Base-by-base conservation (phyloP, 1,284 basidiomycete genomes). In the Fistulina hepatica region DNA sequence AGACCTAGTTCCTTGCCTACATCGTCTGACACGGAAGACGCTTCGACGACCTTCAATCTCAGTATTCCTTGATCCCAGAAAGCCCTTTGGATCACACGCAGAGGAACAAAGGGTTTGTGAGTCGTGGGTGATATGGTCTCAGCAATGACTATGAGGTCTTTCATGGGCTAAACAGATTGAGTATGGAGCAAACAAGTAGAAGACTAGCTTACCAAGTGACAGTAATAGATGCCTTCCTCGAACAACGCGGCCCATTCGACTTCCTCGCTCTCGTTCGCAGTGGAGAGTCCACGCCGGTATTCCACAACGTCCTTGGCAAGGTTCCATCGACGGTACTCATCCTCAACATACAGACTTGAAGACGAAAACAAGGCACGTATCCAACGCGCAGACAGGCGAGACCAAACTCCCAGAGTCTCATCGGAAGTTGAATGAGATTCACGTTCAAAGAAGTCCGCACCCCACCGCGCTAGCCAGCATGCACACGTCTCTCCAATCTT, bases 381-480 rank as follows among this genome's bases (percentile, higher is more conserved):
- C 81, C 89, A 93, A 20, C 60, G 49, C 6, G 86, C 69, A 7
- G 65, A 69, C 27, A 95, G 58, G 20, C 73, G 61, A 16, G 71
- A 63, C 79, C 78, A 93, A 42, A 83, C 69, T 1, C 61, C 44
- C 4, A 75, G 76, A 11, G 13, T 31, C 10, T 16, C 15, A 30
- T 22, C 10, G 15, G 41, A 16, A 21, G n/a, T 13, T 27, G 28
- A 22, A 28, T 31, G 28, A n/a, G n/a, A 65, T 55, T 94, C 90
- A 36, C 73, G 68, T 9, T 57, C 54, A 30, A 94, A 67, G 40
- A 93, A 69, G 53, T 94, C 90, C 13, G 62, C 57, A 0, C 81
- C 88, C 90, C 91, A 95, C 24, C 86, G 69, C 0, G 80, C 70
- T 9, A 94, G 67, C 90, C 91, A 97, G 55, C 84, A 90, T 4